Evolutionary conservation across 495 filamentous ascomycete genomes (phyloP).

Genomic region (Peziza echinospora): DNA sequence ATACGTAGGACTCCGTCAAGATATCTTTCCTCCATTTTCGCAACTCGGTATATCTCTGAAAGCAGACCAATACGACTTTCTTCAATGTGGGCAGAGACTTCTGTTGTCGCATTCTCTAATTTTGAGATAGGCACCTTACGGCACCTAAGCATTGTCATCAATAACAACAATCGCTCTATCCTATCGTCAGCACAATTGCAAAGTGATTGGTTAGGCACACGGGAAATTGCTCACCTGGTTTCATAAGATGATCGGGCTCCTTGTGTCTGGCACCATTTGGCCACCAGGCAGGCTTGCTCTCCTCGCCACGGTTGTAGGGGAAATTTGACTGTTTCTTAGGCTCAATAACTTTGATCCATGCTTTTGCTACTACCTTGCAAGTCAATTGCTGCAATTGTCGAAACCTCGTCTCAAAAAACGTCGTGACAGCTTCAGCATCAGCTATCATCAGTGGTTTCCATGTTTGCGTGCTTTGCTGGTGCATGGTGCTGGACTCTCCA

Average conservation of each 20-base stretch:
- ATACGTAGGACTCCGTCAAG: slow-evolving; percentile 32
- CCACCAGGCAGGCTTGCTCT: slow-evolving; percentile 64
- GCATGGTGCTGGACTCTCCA: slow-evolving; percentile 12
- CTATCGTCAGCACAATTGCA: neutral
- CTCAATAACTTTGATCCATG: slow-evolving; percentile 61
- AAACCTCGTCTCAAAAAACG: slow-evolving; percentile 43
- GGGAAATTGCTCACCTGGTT: slow-evolving; percentile 40
- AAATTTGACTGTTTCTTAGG: slow-evolving; percentile 68
- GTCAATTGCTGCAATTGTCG: slow-evolving; percentile 49
- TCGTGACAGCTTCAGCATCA: slow-evolving; percentile 32
- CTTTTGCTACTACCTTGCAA: slow-evolving; percentile 53
- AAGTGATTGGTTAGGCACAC: too few species aligned
- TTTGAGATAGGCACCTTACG: slow-evolving; percentile 18
- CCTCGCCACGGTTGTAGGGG: slow-evolving; percentile 54
- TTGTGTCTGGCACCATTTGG: slow-evolving; percentile 45
- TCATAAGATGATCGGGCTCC: slow-evolving; percentile 69
- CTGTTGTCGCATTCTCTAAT: slow-evolving; percentile 19
- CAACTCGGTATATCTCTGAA: slow-evolving; percentile 32
- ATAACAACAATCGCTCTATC: slow-evolving; percentile 19
- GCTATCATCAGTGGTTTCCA: slow-evolving; percentile 33
- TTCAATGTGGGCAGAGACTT: slow-evolving; percentile 18
- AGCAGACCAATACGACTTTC: slow-evolving; percentile 21
- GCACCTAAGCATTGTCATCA: slow-evolving; percentile 19
- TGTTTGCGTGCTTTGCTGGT: slow-evolving; percentile 11
- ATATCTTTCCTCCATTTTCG: slow-evolving; percentile 32